Conservation (phyloP, 2,329 filamentous ascomycete genomes). For the Apiospora arundinis region DNA sequence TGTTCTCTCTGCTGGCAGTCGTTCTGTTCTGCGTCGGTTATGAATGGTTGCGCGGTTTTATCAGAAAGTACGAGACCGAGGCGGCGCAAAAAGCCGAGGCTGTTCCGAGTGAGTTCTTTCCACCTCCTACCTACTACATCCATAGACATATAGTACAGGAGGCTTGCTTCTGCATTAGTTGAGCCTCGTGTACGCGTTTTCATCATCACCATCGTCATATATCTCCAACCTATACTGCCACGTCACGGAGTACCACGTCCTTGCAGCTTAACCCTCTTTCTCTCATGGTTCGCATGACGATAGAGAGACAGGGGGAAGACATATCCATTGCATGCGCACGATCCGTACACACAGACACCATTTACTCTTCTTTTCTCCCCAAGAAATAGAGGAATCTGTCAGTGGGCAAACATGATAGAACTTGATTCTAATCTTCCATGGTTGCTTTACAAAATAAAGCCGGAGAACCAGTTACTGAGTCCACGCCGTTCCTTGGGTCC, state of each 20-base stretch:
- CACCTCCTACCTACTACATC: not conserved
- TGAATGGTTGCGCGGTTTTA: conserved; percentile 81
- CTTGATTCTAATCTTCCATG: conserved; percentile 10
- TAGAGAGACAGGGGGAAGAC: not conserved
- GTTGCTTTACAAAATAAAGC: not conserved
- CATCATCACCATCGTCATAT: not conserved
- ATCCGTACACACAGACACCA: not conserved
- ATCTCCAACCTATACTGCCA: not conserved
- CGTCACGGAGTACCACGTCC: conserved; percentile 2
- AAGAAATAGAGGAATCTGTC: conserved; percentile 29
- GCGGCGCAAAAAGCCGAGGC: conserved; percentile 54
- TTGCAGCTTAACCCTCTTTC: not conserved
- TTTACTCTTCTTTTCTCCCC: conserved; percentile 21
- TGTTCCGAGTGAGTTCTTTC: conserved; percentile 57
- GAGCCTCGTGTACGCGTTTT: not conserved
- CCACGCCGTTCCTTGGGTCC: conserved; percentile 70
- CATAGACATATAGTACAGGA: not conserved
- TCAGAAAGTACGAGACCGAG: conserved; percentile 76
- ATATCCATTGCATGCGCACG: conserved; percentile 3
- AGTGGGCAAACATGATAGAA: conserved; percentile 8
- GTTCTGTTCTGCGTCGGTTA: conserved; percentile 89
- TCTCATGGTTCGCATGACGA: not conserved
- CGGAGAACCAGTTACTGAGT: conserved; percentile 63
- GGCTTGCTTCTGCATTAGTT: not conserved
- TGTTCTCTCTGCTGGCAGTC: conserved; percentile 84